Percentiles rank a stretch among this genome's conserved stretches.
phyloP scores from a whole-genome alignment of 768 basidiomycete genomes.

The Psilocybe tampanensis region DNA sequence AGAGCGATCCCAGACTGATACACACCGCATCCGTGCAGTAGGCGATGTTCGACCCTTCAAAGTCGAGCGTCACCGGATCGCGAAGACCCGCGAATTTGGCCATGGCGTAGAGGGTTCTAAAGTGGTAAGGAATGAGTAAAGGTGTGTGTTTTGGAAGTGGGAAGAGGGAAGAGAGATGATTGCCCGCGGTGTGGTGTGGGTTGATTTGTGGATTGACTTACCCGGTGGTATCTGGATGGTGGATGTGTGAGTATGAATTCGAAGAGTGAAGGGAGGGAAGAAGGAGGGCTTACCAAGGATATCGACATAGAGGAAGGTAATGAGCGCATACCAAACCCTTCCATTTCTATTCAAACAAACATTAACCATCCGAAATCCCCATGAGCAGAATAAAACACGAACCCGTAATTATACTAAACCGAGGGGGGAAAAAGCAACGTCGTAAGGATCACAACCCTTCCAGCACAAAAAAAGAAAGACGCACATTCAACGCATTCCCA shows the following conservation, averaged over 20 bases:
- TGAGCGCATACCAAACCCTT: conserved; percentile 82
- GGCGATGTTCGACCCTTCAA: conserved; percentile 80
- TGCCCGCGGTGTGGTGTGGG: too few species aligned
- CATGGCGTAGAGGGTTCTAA: conserved; percentile 87
- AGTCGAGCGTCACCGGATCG: conserved; percentile 82
- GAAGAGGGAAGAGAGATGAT: too few species aligned
- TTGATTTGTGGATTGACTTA: conserved; percentile 25
- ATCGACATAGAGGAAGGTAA: conserved; percentile 91
- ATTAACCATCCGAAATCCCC: neutral
- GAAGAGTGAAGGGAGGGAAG: neutral
- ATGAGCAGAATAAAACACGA: conserved; percentile 7
- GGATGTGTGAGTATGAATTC: neutral
- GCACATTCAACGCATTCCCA: conserved; percentile 71
- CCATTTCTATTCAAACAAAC: conserved; percentile 52
- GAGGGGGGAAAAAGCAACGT: too few species aligned
- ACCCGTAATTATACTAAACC: conserved; percentile 58
- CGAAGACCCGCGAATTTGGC: conserved; percentile 89
- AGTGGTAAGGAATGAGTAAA: conserved; percentile 28
- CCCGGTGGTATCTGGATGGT: conserved; percentile 52
- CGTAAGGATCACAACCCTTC: neutral
- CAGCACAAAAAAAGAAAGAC: conserved; percentile 20
- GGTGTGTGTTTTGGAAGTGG: neutral
- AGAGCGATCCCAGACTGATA: conserved; percentile 78
- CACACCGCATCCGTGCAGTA: conserved; percentile 84
- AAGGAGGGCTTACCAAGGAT: conserved; percentile 58